Evolutionary conservation across 176 grass and related monocot species (phyloP), one percentile per base, ranked within the genome.

Genomic region (Zea luxurians): DNA sequence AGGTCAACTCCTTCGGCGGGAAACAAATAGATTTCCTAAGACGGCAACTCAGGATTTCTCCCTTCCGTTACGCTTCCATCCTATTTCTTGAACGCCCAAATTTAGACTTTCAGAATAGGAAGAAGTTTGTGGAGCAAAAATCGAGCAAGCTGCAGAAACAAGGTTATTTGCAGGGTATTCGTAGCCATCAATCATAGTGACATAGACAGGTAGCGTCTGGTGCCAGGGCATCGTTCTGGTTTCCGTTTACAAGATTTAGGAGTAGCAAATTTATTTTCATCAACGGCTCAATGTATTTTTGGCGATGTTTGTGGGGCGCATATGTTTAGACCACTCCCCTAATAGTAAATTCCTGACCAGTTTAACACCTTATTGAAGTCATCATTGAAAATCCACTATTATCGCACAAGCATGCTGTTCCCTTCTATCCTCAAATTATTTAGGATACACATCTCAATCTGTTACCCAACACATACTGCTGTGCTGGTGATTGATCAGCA

Each of bases 331-430:
- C 37, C 4, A 27, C 4, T 21, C 7, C 47, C 27, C 45, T 42
- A 48, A 61, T 63, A 8, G 36, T 60, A 57, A 62, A 70, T 70
- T 78, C 12, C 40, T 16, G 10, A 76, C 57, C 41, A 68, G 71
- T 20, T 85, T 42, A 68, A 62, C 44, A 60, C 8, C 18, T 10
- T 60, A 60, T 9, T 47, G 27, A 46, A 8, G 38, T 13, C 47
- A 13, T 53, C 47, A 78, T 45, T 10, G 16, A 16, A 10, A 4
- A 66, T 78, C 52, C 53, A 57, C 53, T 16, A n/a, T 48, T 67
- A 6, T 78, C 62, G 18, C 59, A 79, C n/a, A 78, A 55, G 15
- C 10, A 50, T 42, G 36, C 18, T 74, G 50, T 83, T 60, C 78
- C 42, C 17, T 27, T 13, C 48, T 53, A 21, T 46, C 43, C 20